phyloP scores from a whole-genome alignment of 441 rosid species.

The Adansonia gregorii region DNA sequence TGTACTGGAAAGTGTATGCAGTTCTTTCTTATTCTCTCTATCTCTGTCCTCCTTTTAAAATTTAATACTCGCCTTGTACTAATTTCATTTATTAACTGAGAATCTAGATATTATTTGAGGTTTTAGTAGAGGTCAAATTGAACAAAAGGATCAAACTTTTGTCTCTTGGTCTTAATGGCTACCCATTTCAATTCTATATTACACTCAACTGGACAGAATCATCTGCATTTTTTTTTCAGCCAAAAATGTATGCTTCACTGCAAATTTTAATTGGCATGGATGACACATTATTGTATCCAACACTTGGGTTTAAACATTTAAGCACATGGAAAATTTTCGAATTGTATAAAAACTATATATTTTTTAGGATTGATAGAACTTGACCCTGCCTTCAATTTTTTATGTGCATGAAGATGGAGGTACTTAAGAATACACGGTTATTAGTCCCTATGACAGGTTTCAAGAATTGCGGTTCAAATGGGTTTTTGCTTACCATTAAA shows the following conservation, averaged over 20 bases:
- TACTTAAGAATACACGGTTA: neutral
- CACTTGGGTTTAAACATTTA: neutral
- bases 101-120: neutral
- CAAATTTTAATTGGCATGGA: slow-evolving; percentile 7
- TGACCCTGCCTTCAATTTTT: neutral
- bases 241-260: neutral
- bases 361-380: neutral
- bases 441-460: neutral
- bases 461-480: neutral
- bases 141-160: neutral
- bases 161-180: neutral
- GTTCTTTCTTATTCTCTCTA: neutral
- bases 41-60: neutral
- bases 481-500: neutral
- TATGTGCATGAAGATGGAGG: neutral
- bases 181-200: neutral
- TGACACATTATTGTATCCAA: neutral
- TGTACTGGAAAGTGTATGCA: neutral
- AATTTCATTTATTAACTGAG: neutral
- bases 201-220: slow-evolving; percentile 5
- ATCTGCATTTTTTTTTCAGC: neutral
- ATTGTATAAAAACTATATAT: neutral
- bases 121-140: neutral
- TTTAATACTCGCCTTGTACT: neutral
- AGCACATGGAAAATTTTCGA: neutral